Percentiles rank a stretch among this genome's conserved stretches.
These are phyloP conservation scores for Penicillium robsamsonii DNA, from an alignment of 495 filamentous ascomycete species.

Conservation along the genomic window DNA sequence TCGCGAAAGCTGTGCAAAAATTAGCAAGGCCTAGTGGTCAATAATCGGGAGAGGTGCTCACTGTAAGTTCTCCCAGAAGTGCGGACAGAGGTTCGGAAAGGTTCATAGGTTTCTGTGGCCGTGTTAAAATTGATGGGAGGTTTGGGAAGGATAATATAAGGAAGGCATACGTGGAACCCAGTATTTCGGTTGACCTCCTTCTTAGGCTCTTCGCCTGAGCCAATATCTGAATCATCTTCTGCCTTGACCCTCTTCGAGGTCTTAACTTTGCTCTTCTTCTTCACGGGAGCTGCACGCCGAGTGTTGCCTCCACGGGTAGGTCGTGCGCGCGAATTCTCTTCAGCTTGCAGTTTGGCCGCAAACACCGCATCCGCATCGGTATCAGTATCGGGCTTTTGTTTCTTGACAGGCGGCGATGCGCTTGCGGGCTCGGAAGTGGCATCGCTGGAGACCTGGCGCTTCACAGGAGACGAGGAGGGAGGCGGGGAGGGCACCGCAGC, in stretches of 20 bases:
- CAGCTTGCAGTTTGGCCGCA: slow-evolving; percentile 85
- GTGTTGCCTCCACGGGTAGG: slow-evolving; percentile 64
- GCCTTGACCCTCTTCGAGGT: slow-evolving; percentile 70
- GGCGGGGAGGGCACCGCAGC: slow-evolving; percentile 48
- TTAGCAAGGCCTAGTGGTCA: slow-evolving; percentile 11
- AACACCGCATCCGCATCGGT: slow-evolving; percentile 79
- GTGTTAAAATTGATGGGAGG: slow-evolving; percentile 9
- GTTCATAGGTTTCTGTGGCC: slow-evolving; percentile 59
- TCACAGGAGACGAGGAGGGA: slow-evolving; percentile 53
- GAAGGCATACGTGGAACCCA: slow-evolving; percentile 62
- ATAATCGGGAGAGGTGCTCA: slow-evolving; percentile 28
- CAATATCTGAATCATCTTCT: slow-evolving; percentile 78
- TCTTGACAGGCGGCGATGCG: slow-evolving; percentile 51
- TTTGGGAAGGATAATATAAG: slow-evolving; percentile 3
- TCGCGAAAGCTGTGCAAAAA: slow-evolving; percentile 64
- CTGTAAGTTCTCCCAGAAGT: slow-evolving; percentile 60
- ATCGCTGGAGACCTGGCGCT: slow-evolving; percentile 52
- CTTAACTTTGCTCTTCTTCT: slow-evolving; percentile 71
- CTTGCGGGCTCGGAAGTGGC: slow-evolving; percentile 46
- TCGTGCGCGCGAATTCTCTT: slow-evolving; percentile 76
- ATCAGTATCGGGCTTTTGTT: slow-evolving; percentile 52
- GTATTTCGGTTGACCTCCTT: slow-evolving; percentile 63
- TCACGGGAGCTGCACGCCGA: slow-evolving; percentile 55
- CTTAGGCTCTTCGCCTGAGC: slow-evolving; percentile 58
- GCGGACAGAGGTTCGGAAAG: slow-evolving; percentile 65